Evolutionary conservation across 495 filamentous ascomycete genomes (phyloP).

Genomic region (Chaetomium cochliodes): DNA sequence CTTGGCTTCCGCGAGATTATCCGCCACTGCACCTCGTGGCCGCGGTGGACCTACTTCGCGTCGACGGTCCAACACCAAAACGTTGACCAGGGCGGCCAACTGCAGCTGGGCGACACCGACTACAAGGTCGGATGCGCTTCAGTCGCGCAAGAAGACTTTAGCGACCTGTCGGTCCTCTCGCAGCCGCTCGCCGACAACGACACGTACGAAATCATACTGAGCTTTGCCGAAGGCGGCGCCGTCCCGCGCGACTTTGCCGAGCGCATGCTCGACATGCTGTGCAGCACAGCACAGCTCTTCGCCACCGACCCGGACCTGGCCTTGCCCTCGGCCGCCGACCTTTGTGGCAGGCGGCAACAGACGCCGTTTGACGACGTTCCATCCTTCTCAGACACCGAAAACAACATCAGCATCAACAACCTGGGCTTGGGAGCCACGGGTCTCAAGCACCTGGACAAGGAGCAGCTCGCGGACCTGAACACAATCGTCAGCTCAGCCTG

Average conservation of each 20-base stretch:
- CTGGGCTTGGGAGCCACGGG: neutral
- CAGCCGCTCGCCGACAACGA: constrained; percentile 14
- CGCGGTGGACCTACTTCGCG: constrained; percentile 35
- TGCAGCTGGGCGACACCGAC: constrained; percentile 19
- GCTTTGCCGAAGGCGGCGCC: constrained; percentile 25
- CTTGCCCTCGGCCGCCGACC: constrained; percentile 13
- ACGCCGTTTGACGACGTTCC: constrained; percentile 15
- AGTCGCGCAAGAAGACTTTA: constrained; percentile 24
- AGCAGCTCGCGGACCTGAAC: constrained; percentile 7
- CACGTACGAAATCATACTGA: constrained; percentile 26
- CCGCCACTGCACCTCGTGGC: constrained; percentile 59
- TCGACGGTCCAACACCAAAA: constrained; percentile 36
- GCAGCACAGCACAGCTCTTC: constrained; percentile 21
- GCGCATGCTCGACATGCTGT: constrained; percentile 26
- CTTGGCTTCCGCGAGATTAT: constrained; percentile 61
- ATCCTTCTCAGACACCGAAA: neutral
- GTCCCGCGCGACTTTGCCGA: constrained; percentile 25
- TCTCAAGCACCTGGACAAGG: constrained; percentile 11
- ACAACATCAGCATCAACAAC: neutral
- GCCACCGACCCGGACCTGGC: constrained; percentile 16
- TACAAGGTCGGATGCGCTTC: constrained; percentile 27
- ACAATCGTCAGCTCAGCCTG: constrained; percentile 17
- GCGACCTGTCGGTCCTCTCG: constrained; percentile 26
- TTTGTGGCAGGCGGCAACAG: neutral
- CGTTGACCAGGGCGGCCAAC: constrained; percentile 21